A percentile compares a stretch with the other conserved stretches of the same genome.
Evolutionary conservation across 371 early-diverging fungal genomes (phyloP).

Genomic region (Gilbertella persicaria): DNA sequence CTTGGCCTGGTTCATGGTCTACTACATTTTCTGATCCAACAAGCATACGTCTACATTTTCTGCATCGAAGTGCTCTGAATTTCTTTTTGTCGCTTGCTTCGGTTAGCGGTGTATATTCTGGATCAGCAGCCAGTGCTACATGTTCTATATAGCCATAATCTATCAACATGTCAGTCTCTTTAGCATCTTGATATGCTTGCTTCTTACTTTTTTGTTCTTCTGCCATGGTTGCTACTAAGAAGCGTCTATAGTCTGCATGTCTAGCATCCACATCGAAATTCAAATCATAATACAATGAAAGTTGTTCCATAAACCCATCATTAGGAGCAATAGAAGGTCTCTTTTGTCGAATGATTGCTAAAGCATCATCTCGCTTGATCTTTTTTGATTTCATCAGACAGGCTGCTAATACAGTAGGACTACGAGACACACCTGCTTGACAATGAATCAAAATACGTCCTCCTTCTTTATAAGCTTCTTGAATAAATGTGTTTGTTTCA

Average conservation of each 20-base stretch:
- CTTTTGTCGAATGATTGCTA: constrained; percentile 46
- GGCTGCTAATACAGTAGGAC: constrained; percentile 47
- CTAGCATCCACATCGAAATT: constrained; percentile 58
- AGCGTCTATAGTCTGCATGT: constrained; percentile 70
- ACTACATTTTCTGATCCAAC: constrained; percentile 66
- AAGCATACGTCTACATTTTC: constrained; percentile 62
- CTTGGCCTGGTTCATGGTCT: constrained; percentile 71
- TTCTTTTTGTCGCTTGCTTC: constrained; percentile 14
- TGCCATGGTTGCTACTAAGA: constrained; percentile 61
- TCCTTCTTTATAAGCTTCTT: constrained; percentile 42
- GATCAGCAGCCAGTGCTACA: constrained; percentile 53
- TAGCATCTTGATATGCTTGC: background rate
- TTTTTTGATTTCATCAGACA: constrained; percentile 67
- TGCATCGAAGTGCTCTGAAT: constrained; percentile 44
- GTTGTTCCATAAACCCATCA: constrained; percentile 42
- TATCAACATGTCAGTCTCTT: too few relatives aligned
- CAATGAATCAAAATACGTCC: constrained; percentile 74
- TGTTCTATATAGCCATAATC: constrained; percentile 49
- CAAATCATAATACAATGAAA: constrained; percentile 46
- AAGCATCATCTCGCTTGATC: constrained; percentile 50
- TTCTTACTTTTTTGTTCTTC: constrained; percentile 54
- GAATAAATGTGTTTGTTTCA: constrained; percentile 63
- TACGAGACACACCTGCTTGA: constrained; percentile 46
- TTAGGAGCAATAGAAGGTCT: constrained; percentile 53
- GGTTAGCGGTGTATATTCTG: constrained; percentile 32